Conservation (phyloP, 2,329 filamentous ascomycete species). For the Colletotrichum sp. region DNA sequence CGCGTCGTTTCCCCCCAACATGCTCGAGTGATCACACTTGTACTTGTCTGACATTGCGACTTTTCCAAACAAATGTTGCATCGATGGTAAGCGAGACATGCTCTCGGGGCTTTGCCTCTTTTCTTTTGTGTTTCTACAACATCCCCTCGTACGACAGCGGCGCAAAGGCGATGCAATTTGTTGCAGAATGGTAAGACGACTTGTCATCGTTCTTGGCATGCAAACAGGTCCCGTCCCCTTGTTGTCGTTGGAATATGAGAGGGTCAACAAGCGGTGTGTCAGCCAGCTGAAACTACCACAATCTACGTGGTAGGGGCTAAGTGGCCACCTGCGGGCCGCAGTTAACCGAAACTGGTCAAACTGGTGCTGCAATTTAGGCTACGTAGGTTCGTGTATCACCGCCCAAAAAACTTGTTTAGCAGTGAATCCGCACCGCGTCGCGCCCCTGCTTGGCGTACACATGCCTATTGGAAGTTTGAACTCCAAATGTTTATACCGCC, state of each 20-base stretch:
- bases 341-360: neutral
- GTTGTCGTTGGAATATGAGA: neutral
- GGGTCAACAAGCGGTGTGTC: slow-evolving; percentile 1
- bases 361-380: neutral
- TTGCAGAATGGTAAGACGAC: neutral
- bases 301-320: neutral
- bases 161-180: neutral
- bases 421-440: neutral
- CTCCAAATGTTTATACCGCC: neutral
- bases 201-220: neutral
- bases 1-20: neutral
- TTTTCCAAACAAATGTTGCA: neutral
- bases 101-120: neutral
- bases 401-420: neutral
- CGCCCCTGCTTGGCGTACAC: neutral
- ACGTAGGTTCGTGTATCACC: neutral
- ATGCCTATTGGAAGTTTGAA: neutral
- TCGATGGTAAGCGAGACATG: neutral
- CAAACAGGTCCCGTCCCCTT: neutral
- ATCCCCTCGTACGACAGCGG: neutral
- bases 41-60: neutral
- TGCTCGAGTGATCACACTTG: neutral
- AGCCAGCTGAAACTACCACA: neutral
- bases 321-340: neutral
- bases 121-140: neutral